Evolutionary conservation across 331 rosid species (phyloP).

Genomic region (Ulmus americana): DNA sequence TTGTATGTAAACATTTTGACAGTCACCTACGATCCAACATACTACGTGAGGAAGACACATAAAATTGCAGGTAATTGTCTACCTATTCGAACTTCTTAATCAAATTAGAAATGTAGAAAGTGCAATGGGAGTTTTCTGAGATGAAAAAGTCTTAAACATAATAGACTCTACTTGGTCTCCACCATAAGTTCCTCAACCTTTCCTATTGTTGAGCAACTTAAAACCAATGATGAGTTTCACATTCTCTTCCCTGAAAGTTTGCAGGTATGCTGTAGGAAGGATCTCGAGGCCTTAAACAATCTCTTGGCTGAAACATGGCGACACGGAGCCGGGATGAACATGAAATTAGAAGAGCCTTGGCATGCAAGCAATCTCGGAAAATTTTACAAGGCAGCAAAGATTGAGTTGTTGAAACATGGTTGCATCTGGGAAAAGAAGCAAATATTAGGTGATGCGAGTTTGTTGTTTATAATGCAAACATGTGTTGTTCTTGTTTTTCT

Average conservation of each 20-base stretch:
- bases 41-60: constrained; percentile 24
- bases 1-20: constrained; percentile 21
- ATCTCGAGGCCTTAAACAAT: constrained; percentile 21
- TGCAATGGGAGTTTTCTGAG: background rate
- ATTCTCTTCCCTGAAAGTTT: constrained; percentile 2
- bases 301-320: constrained; percentile 16
- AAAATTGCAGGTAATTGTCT: constrained; percentile 38
- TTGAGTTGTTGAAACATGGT: constrained; percentile 3
- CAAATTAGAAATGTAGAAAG: background rate
- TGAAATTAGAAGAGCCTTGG: constrained; percentile 5
- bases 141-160: background rate
- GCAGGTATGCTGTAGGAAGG: constrained; percentile 39
- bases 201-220: background rate
- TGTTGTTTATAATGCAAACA: constrained; percentile 16
- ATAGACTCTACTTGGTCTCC: background rate
- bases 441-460: background rate
- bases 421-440: constrained; percentile 18
- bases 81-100: background rate
- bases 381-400: background rate
- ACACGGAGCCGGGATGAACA: constrained; percentile 9
- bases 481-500: constrained; percentile 9
- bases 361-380: background rate
- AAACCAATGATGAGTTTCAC: background rate
- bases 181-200: background rate
- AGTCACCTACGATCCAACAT: constrained; percentile 18